Evolutionary conservation across 2,329 filamentous ascomycete genomes (phyloP), one percentile per base, ranked within the genome.

Genomic region (Nemania sp.): DNA sequence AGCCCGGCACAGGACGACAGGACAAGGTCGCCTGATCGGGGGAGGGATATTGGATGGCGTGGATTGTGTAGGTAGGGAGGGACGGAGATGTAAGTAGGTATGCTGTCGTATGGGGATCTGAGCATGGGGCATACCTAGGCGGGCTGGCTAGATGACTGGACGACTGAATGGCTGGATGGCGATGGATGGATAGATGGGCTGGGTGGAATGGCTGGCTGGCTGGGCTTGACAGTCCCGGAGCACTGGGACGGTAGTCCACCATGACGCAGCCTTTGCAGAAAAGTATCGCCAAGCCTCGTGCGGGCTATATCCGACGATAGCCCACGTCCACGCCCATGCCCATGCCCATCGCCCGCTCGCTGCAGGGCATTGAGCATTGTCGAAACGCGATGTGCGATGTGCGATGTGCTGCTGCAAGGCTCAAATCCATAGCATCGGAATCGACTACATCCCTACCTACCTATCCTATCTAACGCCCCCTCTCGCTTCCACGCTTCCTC

Each of bases 201-300:
- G n/a, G n/a, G n/a, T n/a, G n/a, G n/a, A n/a, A n/a, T 45, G 41
- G 41, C 5, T 45, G 20, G 52, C 5, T 54, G 52, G 43, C 11
- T 69, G 67, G 71, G 67, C 69, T 64, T 66, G 60, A 68, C 55
- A 68, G 74, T 73, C 72, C 75, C 75, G 64, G 70, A 70, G 71
- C 66, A 69, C 71, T 73, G 75, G 71, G 74, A 72, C 70, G 68
- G 60, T 52, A 61, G 63, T 62, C 62, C 64, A 67, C 67, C 73
- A 77, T 77, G 75, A 77, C 75, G 75, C 74, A 76, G 69, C 49
- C 65, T 69, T 63, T 76, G 75, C 74, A 76, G 74, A 56, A 66
- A 67, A 60, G 54, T 56, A 70, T 69, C 63, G 73, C 74, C 74
- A 76, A 76, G 75, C 72, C 74, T 69, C 73, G 64, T 69, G 70